phyloP scores from a whole-genome alignment of 2,329 filamentous ascomycete species.

The Teratosphaeriaceae sp. region DNA sequence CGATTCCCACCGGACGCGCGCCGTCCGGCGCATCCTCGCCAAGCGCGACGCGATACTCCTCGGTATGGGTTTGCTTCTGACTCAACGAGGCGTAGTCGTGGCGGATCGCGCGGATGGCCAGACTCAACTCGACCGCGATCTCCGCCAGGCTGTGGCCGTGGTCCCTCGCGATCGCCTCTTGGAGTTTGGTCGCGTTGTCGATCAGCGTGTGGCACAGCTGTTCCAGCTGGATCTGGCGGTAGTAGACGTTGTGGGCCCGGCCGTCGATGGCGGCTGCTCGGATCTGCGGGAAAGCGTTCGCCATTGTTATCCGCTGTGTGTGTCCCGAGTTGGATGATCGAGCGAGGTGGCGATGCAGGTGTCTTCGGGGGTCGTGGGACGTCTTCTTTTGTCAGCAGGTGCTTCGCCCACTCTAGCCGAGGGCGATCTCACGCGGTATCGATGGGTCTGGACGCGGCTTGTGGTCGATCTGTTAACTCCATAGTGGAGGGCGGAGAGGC shows the following conservation, averaged over 20 bases:
- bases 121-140: conserved; percentile 36
- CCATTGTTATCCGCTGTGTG: no score
- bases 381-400: no score
- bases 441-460: neutral
- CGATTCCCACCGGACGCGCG: conserved; percentile 35
- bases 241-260: conserved; percentile 40
- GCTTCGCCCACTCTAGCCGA: neutral
- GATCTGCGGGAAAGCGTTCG: conserved; percentile 26
- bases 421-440: no score
- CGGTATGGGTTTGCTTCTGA: conserved; percentile 30
- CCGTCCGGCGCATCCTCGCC: conserved; percentile 32
- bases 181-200: conserved; percentile 30
- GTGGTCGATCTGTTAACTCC: no score
- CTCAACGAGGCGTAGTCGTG: conserved; percentile 36
- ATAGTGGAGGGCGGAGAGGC: neutral
- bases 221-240: conserved; percentile 42
- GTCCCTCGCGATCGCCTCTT: conserved; percentile 37
- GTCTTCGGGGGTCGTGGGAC: no score
- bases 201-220: conserved; percentile 35
- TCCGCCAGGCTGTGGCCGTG: conserved; percentile 31
- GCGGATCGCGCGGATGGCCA: conserved; percentile 35
- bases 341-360: no score
- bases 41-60: conserved; percentile 38
- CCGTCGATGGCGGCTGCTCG: conserved; percentile 40
- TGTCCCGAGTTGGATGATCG: no score